phyloP scores from a whole-genome alignment of 306 rosid genomes.

The Citrullus colocynthis region DNA sequence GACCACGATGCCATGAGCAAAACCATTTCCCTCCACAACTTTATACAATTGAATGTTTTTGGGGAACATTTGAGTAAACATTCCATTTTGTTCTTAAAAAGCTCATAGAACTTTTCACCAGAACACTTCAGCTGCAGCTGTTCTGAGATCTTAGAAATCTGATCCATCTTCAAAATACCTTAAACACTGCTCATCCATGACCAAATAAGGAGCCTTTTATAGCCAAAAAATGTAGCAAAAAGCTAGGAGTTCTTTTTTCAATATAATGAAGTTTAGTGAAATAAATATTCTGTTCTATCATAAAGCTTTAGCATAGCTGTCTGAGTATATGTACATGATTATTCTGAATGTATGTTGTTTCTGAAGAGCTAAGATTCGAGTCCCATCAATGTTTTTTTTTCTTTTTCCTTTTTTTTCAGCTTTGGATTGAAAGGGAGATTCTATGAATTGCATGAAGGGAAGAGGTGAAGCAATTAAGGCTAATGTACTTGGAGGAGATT shows the following conservation, averaged over 20 bases:
- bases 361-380: too few relatives aligned
- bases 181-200: background rate
- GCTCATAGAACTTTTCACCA: background rate
- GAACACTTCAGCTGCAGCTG: background rate
- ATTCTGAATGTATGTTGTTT: too few relatives aligned
- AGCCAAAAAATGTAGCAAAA: background rate
- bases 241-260: background rate
- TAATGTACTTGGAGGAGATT: too few relatives aligned
- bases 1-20: background rate
- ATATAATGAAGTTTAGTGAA: too few relatives aligned
- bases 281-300: background rate
- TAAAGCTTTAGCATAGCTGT: background rate
- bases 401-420: too few relatives aligned
- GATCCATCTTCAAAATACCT: background rate
- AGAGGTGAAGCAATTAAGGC: too few relatives aligned
- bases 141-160: background rate
- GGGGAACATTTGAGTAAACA: background rate
- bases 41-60: background rate
- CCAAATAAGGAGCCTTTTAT: background rate
- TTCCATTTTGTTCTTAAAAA: background rate
- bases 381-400: too few relatives aligned
- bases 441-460: too few relatives aligned
- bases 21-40: background rate
- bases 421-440: too few relatives aligned
- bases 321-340: too few relatives aligned